A percentile compares a stretch with the other conserved stretches of the same genome.
These are phyloP conservation scores for Puccinellia tenuiflora DNA, from an alignment of 176 grass and related monocot species.

Conservation along the genomic window DNA sequence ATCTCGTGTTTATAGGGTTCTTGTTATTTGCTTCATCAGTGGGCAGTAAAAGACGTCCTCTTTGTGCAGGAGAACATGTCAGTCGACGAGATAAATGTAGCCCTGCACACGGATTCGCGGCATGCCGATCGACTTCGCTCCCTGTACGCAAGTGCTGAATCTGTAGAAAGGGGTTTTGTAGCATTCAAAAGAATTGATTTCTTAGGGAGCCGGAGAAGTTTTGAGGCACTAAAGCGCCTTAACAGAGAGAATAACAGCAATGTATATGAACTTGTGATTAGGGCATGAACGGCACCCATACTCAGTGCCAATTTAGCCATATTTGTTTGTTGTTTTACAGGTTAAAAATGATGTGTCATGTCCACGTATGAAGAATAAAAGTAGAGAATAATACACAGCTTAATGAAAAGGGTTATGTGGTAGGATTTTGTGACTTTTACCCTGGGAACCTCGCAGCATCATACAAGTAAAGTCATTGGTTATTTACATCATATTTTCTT, in stretches of 20 bases:
- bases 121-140: conserved; percentile 85
- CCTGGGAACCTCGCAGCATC: neutral
- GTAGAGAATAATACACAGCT: conserved; percentile 17
- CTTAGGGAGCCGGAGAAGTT: conserved; percentile 84
- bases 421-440: neutral
- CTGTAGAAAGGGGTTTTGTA: conserved; percentile 53
- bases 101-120: conserved; percentile 89
- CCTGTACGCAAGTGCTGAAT: conserved; percentile 57
- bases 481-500: neutral
- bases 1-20: neutral
- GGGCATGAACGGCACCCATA: conserved; percentile 47
- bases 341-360: neutral
- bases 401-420: neutral
- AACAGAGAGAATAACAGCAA: conserved; percentile 68
- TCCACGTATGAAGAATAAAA: conserved; percentile 1
- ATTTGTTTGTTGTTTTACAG: conserved; percentile 12
- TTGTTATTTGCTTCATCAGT: too few relatives aligned
- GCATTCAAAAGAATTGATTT: conserved; percentile 81
- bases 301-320: conserved; percentile 12
- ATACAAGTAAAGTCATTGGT: neutral
- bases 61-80: conserved; percentile 79
- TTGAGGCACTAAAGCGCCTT: conserved; percentile 81
- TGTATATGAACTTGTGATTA: conserved; percentile 82
- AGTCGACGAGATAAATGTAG: conserved; percentile 53
- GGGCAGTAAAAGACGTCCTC: neutral